Evolutionary conservation across 805 yeast species (phyloP).

Genomic region (Babjeviella inositovora): DNA sequence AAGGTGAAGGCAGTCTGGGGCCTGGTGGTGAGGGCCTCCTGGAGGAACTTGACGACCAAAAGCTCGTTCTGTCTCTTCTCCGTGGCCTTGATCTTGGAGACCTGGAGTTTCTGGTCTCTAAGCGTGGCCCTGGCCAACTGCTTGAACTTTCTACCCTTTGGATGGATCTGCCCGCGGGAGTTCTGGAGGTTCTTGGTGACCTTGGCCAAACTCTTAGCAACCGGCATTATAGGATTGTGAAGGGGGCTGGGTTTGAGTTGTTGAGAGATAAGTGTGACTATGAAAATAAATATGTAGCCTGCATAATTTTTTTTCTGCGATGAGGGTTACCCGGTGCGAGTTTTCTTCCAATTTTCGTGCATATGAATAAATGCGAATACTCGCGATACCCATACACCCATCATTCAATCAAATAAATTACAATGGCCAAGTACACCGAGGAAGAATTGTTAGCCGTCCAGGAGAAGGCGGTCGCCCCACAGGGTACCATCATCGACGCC

Average conservation of each 20-base stretch:
- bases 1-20: slow-evolving; percentile 22
- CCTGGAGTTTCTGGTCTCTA: slow-evolving; percentile 57
- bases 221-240: slow-evolving; percentile 29
- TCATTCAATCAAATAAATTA: too few relatives aligned
- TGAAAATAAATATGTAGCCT: slow-evolving; percentile 1
- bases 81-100: slow-evolving; percentile 36
- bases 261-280: background rate
- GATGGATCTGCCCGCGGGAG: slow-evolving; percentile 51
- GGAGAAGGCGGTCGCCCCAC: slow-evolving; percentile 40
- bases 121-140: slow-evolving; percentile 76
- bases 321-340: too few relatives aligned
- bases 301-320: slow-evolving; percentile 1
- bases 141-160: slow-evolving; percentile 79
- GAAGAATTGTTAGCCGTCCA: slow-evolving; percentile 49
- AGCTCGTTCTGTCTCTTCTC: slow-evolving; percentile 48
- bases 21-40: slow-evolving; percentile 32
- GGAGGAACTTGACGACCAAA: slow-evolving; percentile 40
- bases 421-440: slow-evolving; percentile 49
- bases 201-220: slow-evolving; percentile 50
- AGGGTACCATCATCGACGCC: slow-evolving; percentile 45
- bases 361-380: too few relatives aligned
- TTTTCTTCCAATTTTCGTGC: too few relatives aligned
- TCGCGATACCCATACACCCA: too few relatives aligned
- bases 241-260: slow-evolving; percentile 1
- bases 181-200: slow-evolving; percentile 43